A percentile compares a stretch with the other conserved stretches of the same genome.
These are phyloP conservation scores for Soucietia sequanensis DNA, from an alignment of 805 yeast genomes.

Conservation along the genomic window DNA sequence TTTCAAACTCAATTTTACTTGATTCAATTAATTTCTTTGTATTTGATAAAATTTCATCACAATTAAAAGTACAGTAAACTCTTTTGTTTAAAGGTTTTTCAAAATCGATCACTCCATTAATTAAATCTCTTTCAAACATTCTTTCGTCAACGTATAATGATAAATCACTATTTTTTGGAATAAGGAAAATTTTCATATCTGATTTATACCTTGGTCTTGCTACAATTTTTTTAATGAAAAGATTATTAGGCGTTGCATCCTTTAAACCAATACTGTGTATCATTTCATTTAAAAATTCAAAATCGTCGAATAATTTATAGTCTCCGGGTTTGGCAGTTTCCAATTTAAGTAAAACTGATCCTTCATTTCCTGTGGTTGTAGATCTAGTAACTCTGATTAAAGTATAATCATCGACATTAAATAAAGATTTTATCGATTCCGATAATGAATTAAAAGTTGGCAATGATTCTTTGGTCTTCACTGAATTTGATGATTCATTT, in stretches of 20 bases:
- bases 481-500: neutral
- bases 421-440: constrained; percentile 45
- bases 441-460: constrained; percentile 44
- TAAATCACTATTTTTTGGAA: constrained; percentile 41
- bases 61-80: constrained; percentile 19
- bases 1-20: neutral
- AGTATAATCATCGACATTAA: constrained; percentile 42
- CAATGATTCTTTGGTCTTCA: constrained; percentile 5
- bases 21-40: constrained; percentile 7
- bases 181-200: constrained; percentile 59
- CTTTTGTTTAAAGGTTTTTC: constrained; percentile 16
- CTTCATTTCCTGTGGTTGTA: constrained; percentile 51
- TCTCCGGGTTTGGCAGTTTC: constrained; percentile 59
- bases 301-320: constrained; percentile 48
- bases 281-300: constrained; percentile 38
- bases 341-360: constrained; percentile 50
- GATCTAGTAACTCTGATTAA: constrained; percentile 54
- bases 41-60: constrained; percentile 7
- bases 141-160: constrained; percentile 48
- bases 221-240: constrained; percentile 53
- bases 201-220: constrained; percentile 64
- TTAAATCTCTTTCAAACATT: constrained; percentile 51
- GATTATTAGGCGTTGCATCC: constrained; percentile 45
- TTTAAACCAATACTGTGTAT: constrained; percentile 36
- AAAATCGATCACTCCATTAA: constrained; percentile 47